Conservation (phyloP, 257 asterid genomes). For the Perilla frutescens region DNA sequence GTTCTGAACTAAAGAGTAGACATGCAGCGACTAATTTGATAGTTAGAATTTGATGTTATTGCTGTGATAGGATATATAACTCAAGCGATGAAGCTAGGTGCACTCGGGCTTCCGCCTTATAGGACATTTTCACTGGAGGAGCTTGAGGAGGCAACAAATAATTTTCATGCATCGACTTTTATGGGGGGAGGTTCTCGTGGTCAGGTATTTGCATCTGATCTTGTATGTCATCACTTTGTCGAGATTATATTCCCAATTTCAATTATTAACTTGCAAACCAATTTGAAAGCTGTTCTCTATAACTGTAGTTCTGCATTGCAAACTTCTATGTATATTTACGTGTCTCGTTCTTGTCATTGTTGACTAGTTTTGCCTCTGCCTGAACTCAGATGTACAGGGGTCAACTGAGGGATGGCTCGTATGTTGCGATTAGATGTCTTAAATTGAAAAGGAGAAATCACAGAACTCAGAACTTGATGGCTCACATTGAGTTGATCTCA, state of each 20-base stretch:
- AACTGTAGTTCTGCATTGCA: neutral
- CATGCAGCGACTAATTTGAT: conserved; percentile 3
- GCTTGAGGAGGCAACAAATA: conserved; percentile 76
- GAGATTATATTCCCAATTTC: no score
- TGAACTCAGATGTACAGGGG: conserved; percentile 79
- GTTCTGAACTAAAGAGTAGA: neutral
- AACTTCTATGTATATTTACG: neutral
- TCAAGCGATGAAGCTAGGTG: conserved; percentile 80
- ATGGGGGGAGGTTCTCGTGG: conserved; percentile 71
- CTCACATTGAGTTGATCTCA: conserved; percentile 70
- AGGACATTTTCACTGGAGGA: conserved; percentile 75
- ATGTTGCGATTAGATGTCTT: conserved; percentile 70
- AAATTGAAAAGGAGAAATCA: conserved; percentile 63
- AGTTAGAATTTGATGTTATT: conserved; percentile 9
- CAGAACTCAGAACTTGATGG: conserved; percentile 68
- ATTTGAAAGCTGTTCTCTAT: no score
- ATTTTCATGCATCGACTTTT: conserved; percentile 64
- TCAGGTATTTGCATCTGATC: conserved; percentile 55
- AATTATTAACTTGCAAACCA: no score
- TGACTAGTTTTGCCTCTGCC: conserved; percentile 2
- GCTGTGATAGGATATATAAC: conserved; percentile 64
- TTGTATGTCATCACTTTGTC: neutral
- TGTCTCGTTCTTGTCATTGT: conserved; percentile 6
- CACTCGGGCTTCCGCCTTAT: conserved; percentile 74
- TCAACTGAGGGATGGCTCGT: conserved; percentile 68